phyloP scores from a whole-genome alignment of 2,329 filamentous ascomycete genomes.

The Phaeophleospora eucalypticola region DNA sequence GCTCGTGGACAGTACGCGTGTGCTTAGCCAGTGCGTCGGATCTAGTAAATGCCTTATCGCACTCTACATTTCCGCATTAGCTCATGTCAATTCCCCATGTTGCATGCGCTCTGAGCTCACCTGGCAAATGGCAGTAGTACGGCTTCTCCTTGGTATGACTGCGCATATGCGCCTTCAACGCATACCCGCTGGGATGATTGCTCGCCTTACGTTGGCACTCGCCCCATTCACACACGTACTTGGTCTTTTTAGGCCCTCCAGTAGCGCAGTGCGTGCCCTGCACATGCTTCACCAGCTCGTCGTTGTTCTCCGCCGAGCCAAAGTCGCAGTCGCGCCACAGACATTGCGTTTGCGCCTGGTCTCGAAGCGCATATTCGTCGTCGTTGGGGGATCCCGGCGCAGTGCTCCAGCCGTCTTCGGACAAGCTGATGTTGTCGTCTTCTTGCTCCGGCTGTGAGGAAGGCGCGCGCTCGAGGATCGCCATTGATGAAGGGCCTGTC shows the following conservation, averaged over 20 bases:
- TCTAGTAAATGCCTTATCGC: constrained; percentile 91
- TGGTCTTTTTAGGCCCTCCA: constrained; percentile 70
- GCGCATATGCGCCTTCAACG: constrained; percentile 92
- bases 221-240: constrained; percentile 97
- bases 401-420: constrained; percentile 82
- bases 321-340: constrained; percentile 51
- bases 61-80: constrained; percentile 57
- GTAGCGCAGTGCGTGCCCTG: constrained; percentile 88
- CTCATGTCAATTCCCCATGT: neutral
- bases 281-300: constrained; percentile 49
- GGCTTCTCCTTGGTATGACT: constrained; percentile 98
- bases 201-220: constrained; percentile 85
- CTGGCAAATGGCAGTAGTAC: constrained; percentile 92
- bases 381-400: constrained; percentile 54
- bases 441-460: constrained; percentile 39
- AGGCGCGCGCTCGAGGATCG: constrained; percentile 23
- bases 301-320: constrained; percentile 48
- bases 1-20: constrained; percentile 98
- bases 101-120: constrained; percentile 52
- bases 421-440: constrained; percentile 59
- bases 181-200: constrained; percentile 91
- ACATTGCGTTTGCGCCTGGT: constrained; percentile 44
- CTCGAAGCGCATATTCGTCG: constrained; percentile 39
- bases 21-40: constrained; percentile 96
- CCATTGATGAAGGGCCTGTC: constrained; percentile 28